A percentile compares a stretch with the other conserved stretches of the same genome.
Evolutionary conservation across 169 alveolate species (phyloP).

Genomic region (Cryptosporidium ubiquitum): DNA sequence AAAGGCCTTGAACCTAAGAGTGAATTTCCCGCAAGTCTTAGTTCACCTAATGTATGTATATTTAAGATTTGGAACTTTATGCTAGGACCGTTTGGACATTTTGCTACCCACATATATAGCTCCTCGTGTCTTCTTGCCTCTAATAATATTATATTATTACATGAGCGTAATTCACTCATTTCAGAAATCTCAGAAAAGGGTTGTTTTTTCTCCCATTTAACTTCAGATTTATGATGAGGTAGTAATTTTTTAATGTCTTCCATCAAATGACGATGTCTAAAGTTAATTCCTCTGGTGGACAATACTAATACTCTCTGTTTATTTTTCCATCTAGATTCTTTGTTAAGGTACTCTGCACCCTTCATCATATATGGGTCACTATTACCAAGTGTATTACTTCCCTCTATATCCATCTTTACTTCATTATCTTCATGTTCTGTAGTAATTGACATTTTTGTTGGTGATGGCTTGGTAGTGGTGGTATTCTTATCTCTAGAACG

Average conservation of each 20-base stretch:
- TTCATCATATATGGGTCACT: constrained; percentile 86
- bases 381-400: neutral
- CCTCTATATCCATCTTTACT: constrained; percentile 3
- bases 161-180: constrained; percentile 82
- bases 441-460: neutral
- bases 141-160: constrained; percentile 91
- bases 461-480: neutral
- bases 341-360: constrained; percentile 87
- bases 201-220: constrained; percentile 89
- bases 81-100: constrained; percentile 96
- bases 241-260: constrained; percentile 93
- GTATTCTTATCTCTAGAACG: neutral
- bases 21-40: constrained; percentile 94
- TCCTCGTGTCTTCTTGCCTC: constrained; percentile 91
- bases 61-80: constrained; percentile 90
- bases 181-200: constrained; percentile 84
- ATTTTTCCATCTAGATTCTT: constrained; percentile 91
- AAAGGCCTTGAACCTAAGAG: constrained; percentile 94
- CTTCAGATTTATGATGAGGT: constrained; percentile 98
- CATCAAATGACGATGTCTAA: constrained; percentile 92
- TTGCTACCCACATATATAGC: constrained; percentile 92
- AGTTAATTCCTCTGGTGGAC: constrained; percentile 94
- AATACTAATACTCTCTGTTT: constrained; percentile 94
- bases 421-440: neutral
- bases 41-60: constrained; percentile 92